Evolutionary conservation across 2,329 filamentous ascomycete species (phyloP), one percentile per base, ranked within the genome.

Genomic region (Neonectria faginata): DNA sequence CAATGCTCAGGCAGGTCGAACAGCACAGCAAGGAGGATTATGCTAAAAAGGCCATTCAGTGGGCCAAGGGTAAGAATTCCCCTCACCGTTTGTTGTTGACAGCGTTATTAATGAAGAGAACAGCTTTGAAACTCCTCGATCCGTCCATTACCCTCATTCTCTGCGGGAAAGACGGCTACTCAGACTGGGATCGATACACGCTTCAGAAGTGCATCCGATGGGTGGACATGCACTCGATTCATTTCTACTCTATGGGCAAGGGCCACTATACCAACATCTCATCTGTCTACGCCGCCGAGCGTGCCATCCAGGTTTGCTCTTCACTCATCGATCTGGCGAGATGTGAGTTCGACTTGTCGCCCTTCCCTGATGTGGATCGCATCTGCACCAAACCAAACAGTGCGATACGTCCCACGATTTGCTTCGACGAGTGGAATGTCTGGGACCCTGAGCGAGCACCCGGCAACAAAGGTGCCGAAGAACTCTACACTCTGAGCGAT

Each of bases 361-460:
- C 31, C 14, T 67, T 62, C 51, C 65, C 62, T 10, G 65, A 67
- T 8, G 22, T 93, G 1, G 91, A 91, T 0, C 84, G 89, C 48
- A 89, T 92, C 73, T 88, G 91, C 75, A 90, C 90, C 76, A 79
- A 81, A 52, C 79, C 84, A 0, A 80, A 81, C 0, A 85, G 89
- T 25, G 85, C 86, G 7, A 82, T 85, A 6, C 89, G 87, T 3
- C 65, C 65, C 31, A 89, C 84, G 33, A 92, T 94, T 75, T 93
- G 91, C 81, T 93, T 93, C 76, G 91, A 93, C 75, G 91, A 93
- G 78, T 93, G 91, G 91, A 94, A 93, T 75, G 91, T 93, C 11
- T 94, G 91, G 91, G 90, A 92, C 69, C 89, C 90, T 0, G 82
- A 84, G 64, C 86, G 91, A 12, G 90, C 91, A 0, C 89, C 89